phyloP scores from a whole-genome alignment of 805 yeast species.

The Metschnikowia proteae region DNA sequence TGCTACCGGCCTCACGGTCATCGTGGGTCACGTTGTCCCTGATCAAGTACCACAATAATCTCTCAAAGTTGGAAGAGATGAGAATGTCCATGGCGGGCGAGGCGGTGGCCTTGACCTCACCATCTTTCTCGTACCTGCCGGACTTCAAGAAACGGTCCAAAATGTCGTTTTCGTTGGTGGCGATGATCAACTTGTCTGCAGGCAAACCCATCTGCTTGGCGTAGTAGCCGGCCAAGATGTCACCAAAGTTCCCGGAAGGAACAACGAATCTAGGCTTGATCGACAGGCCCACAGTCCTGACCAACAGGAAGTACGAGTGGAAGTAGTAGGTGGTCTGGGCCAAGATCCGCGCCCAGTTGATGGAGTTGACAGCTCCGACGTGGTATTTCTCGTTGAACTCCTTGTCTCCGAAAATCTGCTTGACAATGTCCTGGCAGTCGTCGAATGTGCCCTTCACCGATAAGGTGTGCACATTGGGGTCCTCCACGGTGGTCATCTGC shows the following conservation, averaged over 20 bases:
- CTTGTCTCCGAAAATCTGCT: constrained; percentile 83
- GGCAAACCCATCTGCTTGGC: constrained; percentile 97
- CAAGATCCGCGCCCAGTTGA: constrained; percentile 97
- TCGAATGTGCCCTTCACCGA: constrained; percentile 96
- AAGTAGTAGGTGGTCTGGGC: constrained; percentile 98
- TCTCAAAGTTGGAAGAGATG: constrained; percentile 92
- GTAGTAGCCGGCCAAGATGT: constrained; percentile 92
- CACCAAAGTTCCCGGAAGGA: constrained; percentile 98
- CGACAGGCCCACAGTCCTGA: constrained; percentile 28
- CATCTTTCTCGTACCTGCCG: constrained; percentile 77
- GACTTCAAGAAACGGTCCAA: constrained; percentile 86
- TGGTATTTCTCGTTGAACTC: constrained; percentile 88
- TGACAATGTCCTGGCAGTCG: constrained; percentile 96
- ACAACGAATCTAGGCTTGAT: constrained; percentile 76
- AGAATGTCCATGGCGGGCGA: constrained; percentile 99
- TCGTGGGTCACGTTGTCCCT: constrained; percentile 60
- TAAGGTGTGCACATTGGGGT: constrained; percentile 87
- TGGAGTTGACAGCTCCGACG: constrained; percentile 96
- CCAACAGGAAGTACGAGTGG: constrained; percentile 78
- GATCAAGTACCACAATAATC: constrained; percentile 91
- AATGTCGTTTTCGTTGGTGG: constrained; percentile 94
- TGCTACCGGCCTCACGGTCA: constrained; percentile 67
- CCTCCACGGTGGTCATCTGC: constrained; percentile 97
- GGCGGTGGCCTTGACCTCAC: constrained; percentile 77
- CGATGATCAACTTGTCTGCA: constrained; percentile 78